Base-by-base conservation (phyloP, 2,329 filamentous ascomycete species). In the Penicillium crustosum region DNA sequence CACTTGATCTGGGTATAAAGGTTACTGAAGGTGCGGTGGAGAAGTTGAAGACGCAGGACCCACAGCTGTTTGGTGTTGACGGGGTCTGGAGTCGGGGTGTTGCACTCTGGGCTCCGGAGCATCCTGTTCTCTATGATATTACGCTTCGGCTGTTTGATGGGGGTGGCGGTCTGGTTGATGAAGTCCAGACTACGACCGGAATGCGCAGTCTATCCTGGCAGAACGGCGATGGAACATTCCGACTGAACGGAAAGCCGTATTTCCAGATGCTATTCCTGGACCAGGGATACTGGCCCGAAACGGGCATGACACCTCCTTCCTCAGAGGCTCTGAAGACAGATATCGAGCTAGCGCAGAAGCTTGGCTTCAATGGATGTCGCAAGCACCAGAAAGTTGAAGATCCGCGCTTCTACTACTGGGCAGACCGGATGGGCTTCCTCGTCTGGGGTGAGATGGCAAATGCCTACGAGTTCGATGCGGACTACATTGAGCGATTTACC, bases 381-480 rank as follows among this genome's bases (percentile, higher is more conserved):
- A 90, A 91, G 68, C 88, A 90, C 38, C 70, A 73, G 58, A 89
- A 89, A 68, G 80, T 89, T 10, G 86, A 89, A 64, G 82, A 85
- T 0, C 83, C 86, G 6, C 69, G 89, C 13, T 90, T 87, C 68
- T 88, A 89, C 66, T 81, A 83, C 41, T 87, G 87, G 39, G 88
- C 86, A 43, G 88, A 90, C 53, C 77, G 84, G 52, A 72, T 90
- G 2, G 88, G 87, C 0, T 74, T 89, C 45, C 70, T 90, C 25
- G 80, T 91, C 4, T 86, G 89, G 61, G 88, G 89, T 61, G 88
- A 90, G 64, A 90, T 90, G 84, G 87, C 69, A 70, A 88, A 86
- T 61, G 83, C 83, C 2, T 89, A 88, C 66, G 79, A 83, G 57
- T 89, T 87, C 70, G 83, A 79, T 61, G 66, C 78, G 6, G 80